Conservation (phyloP, 75 land plant species). For the Isoetes taiwanensis region DNA sequence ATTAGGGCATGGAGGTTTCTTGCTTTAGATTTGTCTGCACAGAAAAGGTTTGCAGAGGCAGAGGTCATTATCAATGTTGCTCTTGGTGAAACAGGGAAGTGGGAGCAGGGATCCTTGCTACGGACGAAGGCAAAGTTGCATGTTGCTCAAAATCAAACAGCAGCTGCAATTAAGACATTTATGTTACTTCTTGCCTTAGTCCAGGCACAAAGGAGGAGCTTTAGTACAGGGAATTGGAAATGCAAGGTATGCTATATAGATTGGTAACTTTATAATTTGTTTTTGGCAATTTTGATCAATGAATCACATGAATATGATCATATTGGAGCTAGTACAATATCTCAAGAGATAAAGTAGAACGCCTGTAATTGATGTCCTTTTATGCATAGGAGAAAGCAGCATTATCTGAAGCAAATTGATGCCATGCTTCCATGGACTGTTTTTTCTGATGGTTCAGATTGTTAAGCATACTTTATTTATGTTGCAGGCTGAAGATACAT, state of each 20-base stretch:
- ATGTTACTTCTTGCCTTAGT: constrained; percentile 69
- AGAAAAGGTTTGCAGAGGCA: constrained; percentile 62
- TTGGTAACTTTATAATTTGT: not conserved
- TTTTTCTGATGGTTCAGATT: not conserved
- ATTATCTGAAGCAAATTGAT: not conserved
- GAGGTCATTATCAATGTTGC: constrained; percentile 68
- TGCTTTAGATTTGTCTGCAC: constrained; percentile 66
- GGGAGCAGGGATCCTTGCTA: constrained; percentile 67
- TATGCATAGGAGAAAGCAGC: not conserved
- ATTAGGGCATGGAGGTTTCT: constrained; percentile 53
- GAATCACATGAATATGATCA: too few species aligned
- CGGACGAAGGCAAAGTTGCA: constrained; percentile 77
- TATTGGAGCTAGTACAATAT: too few species aligned
- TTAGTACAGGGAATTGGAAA: constrained; percentile 15
- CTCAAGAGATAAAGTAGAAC: too few species aligned
- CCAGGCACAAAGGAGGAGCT: constrained; percentile 54
- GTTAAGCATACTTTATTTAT: not conserved
- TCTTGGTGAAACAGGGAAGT: constrained; percentile 61
- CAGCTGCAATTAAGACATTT: constrained; percentile 60
- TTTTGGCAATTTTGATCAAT: not conserved
- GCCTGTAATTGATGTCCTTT: too few species aligned
- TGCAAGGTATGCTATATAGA: constrained; percentile 42
- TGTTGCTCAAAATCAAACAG: constrained; percentile 43
- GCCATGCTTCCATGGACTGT: not conserved
- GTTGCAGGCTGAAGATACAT: constrained; percentile 39